A percentile compares a stretch with the other conserved stretches of the same genome.
These are phyloP conservation scores for Aspergillus chevalieri DNA, from an alignment of 2,329 filamentous ascomycete species.

Conservation along the genomic window DNA sequence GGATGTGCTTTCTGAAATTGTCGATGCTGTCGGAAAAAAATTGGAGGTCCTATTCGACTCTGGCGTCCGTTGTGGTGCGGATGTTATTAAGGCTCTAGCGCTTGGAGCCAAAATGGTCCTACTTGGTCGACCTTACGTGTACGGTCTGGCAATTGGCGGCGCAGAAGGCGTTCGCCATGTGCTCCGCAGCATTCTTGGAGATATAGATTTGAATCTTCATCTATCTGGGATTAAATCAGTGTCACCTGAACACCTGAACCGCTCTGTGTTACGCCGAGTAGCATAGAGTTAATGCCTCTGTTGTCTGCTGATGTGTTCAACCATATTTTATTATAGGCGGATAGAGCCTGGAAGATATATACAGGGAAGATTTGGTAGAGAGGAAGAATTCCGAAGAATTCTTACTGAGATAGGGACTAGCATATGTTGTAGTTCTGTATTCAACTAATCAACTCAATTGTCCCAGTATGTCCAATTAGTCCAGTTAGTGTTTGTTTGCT, in stretches of 20 bases:
- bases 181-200: slow-evolving; percentile 26
- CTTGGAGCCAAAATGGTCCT: slow-evolving; percentile 50
- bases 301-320: not conserved
- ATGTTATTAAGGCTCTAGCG: slow-evolving; percentile 44
- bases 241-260: slow-evolving; percentile 8
- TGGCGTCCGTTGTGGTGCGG: slow-evolving; percentile 40
- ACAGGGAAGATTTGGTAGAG: not conserved
- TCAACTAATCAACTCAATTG: not conserved
- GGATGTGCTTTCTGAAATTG: slow-evolving; percentile 51
- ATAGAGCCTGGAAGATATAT: not conserved
- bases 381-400: not conserved
- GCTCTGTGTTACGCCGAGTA: not conserved
- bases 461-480: not conserved
- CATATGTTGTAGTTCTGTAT: not conserved
- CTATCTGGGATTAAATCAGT: slow-evolving; percentile 8
- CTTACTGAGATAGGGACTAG: not conserved
- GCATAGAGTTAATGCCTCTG: not conserved
- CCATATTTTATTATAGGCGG: not conserved
- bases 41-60: slow-evolving; percentile 43
- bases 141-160: slow-evolving; percentile 51
- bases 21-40: slow-evolving; percentile 32
- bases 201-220: slow-evolving; percentile 21
- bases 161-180: slow-evolving; percentile 49
- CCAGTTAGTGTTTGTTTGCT: not conserved
- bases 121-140: slow-evolving; percentile 49